Evolutionary conservation across 2,329 filamentous ascomycete species (phyloP).

Genomic region (Fusarium euwallaceae): DNA sequence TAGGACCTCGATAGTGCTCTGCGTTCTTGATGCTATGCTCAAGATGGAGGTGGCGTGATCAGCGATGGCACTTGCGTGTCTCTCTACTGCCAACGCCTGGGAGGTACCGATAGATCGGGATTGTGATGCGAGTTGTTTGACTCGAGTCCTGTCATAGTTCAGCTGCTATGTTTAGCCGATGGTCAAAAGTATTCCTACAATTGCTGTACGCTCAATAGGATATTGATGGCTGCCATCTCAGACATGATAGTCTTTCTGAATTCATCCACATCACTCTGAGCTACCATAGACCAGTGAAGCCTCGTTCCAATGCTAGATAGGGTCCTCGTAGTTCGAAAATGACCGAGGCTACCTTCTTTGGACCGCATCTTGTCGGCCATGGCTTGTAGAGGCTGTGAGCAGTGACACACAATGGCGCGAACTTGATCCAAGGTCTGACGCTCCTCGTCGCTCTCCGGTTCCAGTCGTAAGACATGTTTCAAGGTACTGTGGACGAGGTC

Average conservation of each 20-base stretch:
- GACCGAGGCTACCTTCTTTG: background rate
- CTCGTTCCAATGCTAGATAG: background rate
- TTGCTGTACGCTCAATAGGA: background rate
- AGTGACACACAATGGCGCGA: background rate
- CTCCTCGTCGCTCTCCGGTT: background rate
- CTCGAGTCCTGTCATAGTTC: background rate
- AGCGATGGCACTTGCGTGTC: background rate
- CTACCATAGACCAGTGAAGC: background rate
- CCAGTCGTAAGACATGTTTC: background rate
- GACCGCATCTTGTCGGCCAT: background rate
- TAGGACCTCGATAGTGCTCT: background rate
- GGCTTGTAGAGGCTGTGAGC: background rate
- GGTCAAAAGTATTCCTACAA: background rate
- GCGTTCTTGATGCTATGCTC: background rate
- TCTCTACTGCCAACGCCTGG: background rate
- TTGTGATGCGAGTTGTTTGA: background rate
- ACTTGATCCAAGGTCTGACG: background rate
- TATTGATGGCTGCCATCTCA: background rate
- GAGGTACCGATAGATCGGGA: background rate
- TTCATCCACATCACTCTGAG: background rate
- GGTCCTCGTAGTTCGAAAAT: background rate
- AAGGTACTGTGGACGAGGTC: background rate
- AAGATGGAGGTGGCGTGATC: background rate
- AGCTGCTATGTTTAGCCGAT: background rate
- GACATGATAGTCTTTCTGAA: background rate